These are phyloP conservation scores for Linum tenue DNA, from an alignment of 345 rosid genomes.

Conservation along the genomic window DNA sequence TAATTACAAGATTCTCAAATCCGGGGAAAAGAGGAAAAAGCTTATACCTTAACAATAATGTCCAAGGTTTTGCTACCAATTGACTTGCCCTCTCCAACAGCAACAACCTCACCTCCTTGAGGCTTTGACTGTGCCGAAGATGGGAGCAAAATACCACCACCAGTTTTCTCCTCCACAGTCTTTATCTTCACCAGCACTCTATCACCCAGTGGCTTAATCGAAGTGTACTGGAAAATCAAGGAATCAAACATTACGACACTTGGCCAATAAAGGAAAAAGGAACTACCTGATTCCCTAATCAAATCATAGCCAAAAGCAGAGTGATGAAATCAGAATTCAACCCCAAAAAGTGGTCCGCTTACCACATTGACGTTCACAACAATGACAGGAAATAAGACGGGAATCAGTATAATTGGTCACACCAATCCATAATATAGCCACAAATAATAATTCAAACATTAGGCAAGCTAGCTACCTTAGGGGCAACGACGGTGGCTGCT, in stretches of 20 bases:
- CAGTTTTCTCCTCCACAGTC: constrained; percentile 67
- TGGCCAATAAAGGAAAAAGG: neutral
- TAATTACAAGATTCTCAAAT: neutral
- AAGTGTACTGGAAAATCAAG: constrained; percentile 45
- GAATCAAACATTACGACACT: neutral
- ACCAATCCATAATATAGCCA: no score
- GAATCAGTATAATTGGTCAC: no score
- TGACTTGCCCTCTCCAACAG: constrained; percentile 79
- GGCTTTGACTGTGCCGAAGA: constrained; percentile 74
- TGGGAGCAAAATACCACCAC: constrained; percentile 83
- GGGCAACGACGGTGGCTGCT: constrained; percentile 88
- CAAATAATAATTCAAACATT: neutral
- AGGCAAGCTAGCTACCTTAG: constrained; percentile 46
- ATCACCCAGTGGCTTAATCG: constrained; percentile 77
- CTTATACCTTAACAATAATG: constrained; percentile 39
- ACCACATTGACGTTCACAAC: neutral
- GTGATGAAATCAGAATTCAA: no score
- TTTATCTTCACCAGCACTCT: constrained; percentile 83
- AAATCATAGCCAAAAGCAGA: neutral
- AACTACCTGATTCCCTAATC: neutral
- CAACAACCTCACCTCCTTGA: constrained; percentile 89
- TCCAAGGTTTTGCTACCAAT: constrained; percentile 53
- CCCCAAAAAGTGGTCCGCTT: neutral
- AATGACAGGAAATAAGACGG: no score
- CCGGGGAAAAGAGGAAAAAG: no score